These are phyloP conservation scores for Trichoderma atroviride DNA, from an alignment of 2,329 filamentous ascomycete species.

Conservation along the genomic window DNA sequence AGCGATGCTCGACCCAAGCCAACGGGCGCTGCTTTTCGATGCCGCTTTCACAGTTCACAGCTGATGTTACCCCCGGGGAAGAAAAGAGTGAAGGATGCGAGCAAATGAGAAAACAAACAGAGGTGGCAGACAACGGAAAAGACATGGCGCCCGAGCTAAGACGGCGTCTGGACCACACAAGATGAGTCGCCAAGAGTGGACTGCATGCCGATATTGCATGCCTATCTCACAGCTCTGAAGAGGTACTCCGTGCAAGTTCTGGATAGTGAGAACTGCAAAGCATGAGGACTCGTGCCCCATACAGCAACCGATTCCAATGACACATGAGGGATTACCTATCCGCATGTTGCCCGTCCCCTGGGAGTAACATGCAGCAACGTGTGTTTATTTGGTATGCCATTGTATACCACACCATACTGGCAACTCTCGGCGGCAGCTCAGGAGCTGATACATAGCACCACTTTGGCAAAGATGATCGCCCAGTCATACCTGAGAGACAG, in stretches of 20 bases:
- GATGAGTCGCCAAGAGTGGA: constrained; percentile 11
- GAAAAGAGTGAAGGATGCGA: neutral
- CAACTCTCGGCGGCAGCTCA: constrained; percentile 2
- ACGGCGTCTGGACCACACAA: constrained; percentile 8
- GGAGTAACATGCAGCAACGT: neutral
- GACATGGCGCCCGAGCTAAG: constrained; percentile 11
- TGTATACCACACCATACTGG: neutral
- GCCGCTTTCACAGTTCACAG: constrained; percentile 16
- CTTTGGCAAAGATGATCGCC: neutral
- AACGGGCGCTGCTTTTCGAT: constrained; percentile 22
- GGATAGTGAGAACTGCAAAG: neutral
- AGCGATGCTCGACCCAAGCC: constrained; percentile 12
- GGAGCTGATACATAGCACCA: neutral
- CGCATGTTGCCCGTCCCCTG: neutral
- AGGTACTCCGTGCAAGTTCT: neutral
- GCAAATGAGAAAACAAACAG: constrained; percentile 6
- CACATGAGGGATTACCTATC: neutral
- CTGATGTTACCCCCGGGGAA: constrained; percentile 18
- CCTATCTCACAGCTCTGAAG: neutral
- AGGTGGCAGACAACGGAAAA: neutral
- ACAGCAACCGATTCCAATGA: neutral
- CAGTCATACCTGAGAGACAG: neutral
- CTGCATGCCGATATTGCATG: constrained; percentile 17
- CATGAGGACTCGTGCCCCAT: constrained; percentile 2
- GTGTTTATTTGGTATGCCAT: neutral